Evolutionary conservation across 2,329 filamentous ascomycete species (phyloP).

Genomic region (Alternaria brassicae): DNA sequence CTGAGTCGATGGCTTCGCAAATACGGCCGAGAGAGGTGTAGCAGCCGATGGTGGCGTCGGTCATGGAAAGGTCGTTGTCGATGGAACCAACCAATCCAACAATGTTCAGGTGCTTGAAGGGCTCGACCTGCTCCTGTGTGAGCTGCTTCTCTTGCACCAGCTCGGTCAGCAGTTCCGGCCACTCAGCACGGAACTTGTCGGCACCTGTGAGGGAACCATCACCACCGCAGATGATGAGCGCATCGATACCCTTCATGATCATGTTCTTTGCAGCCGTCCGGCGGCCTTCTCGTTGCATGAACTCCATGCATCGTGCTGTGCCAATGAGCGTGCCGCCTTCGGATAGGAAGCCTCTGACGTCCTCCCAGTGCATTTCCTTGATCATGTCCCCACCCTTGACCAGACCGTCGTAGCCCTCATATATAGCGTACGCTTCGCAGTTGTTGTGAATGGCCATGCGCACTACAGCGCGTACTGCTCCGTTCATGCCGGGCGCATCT

Average conservation of each 20-base stretch:
- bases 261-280: conserved; percentile 91
- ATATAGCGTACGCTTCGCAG: conserved; percentile 61
- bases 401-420: conserved; percentile 95
- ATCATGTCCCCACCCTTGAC: conserved; percentile 90
- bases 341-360: conserved; percentile 91
- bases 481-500: conserved; percentile 95
- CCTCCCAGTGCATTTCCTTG: conserved; percentile 85
- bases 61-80: conserved; percentile 97
- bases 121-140: conserved; percentile 71
- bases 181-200: conserved; percentile 90
- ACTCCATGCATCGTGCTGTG: conserved; percentile 89
- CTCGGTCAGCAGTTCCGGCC: conserved; percentile 86
- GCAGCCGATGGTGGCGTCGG: conserved; percentile 95
- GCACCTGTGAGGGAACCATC: conserved; percentile 91
- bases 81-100: conserved; percentile 96
- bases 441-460: conserved; percentile 85
- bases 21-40: conserved; percentile 93
- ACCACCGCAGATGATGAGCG: conserved; percentile 94
- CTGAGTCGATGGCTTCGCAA: conserved; percentile 94
- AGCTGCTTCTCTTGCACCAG: conserved; percentile 78
- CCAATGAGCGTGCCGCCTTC: conserved; percentile 96
- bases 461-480: conserved; percentile 85
- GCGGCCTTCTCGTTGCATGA: conserved; percentile 86
- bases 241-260: conserved; percentile 90
- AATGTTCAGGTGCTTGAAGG: conserved; percentile 89